Percentiles rank a stretch among this genome's conserved stretches.
phyloP scores from a whole-genome alignment of 2,329 filamentous ascomycete species.

The Leptosphaerulina australis region DNA sequence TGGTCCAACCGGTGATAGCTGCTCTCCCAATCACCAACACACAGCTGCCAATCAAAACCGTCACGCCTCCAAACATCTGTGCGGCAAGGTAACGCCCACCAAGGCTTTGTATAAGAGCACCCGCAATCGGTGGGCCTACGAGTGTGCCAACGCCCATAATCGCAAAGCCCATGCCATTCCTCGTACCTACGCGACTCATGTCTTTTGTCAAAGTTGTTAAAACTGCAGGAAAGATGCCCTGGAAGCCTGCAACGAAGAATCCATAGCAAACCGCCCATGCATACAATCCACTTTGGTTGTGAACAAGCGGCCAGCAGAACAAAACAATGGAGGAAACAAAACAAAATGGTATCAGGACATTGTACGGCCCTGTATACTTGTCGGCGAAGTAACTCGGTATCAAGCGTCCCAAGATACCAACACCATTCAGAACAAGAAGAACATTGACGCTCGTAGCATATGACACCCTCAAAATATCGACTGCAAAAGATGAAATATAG shows the following conservation, averaged over 20 bases:
- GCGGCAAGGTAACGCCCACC: slow-evolving; percentile 53
- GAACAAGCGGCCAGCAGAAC: slow-evolving; percentile 63
- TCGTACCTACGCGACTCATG: slow-evolving; percentile 53
- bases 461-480: slow-evolving; percentile 54
- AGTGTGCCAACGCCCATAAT: slow-evolving; percentile 54
- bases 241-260: slow-evolving; percentile 52
- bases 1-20: slow-evolving; percentile 38
- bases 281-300: slow-evolving; percentile 46
- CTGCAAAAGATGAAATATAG: slow-evolving; percentile 51
- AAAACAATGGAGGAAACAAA: slow-evolving; percentile 56
- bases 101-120: slow-evolving; percentile 51
- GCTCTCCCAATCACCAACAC: slow-evolving; percentile 39
- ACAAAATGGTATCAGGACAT: slow-evolving; percentile 60
- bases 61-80: slow-evolving; percentile 50
- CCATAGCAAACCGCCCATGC: slow-evolving; percentile 55
- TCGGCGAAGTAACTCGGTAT: slow-evolving; percentile 62
- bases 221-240: slow-evolving; percentile 54
- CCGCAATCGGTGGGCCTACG: slow-evolving; percentile 56
- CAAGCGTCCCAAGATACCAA: slow-evolving; percentile 62
- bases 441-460: slow-evolving; percentile 60
- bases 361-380: slow-evolving; percentile 59
- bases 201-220: slow-evolving; percentile 55
- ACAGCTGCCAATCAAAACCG: slow-evolving; percentile 37
- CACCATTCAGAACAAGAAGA: slow-evolving; percentile 63
- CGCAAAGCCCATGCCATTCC: slow-evolving; percentile 57